A percentile compares a stretch with the other conserved stretches of the same genome.
phyloP scores from a whole-genome alignment of 2,329 filamentous ascomycete species.

The Colletotrichum noveboracense region DNA sequence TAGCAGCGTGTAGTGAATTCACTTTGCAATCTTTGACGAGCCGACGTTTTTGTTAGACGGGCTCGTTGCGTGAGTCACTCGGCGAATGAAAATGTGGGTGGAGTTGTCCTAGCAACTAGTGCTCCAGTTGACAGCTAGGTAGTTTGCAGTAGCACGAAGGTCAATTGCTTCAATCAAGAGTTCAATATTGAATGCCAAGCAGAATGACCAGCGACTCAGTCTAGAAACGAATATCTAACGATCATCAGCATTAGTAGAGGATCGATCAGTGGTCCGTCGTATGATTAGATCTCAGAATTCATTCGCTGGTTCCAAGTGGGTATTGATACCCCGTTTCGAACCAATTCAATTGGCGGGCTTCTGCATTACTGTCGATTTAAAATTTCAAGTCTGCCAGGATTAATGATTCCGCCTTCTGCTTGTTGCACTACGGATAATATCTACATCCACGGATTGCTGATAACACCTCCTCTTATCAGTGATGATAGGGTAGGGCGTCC shows the following conservation, averaged over 20 bases:
- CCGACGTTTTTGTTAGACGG: not conserved
- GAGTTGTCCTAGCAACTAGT: not conserved
- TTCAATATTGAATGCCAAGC: accelerated
- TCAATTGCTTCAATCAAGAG: not conserved
- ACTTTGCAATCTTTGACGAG: not conserved
- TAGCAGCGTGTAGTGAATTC: not conserved
- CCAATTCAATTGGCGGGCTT: not conserved
- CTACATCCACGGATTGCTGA: not conserved
- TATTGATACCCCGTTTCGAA: not conserved
- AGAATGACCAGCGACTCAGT: not conserved
- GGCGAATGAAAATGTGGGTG: not conserved
- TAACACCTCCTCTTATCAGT: not conserved
- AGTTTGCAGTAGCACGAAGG: not conserved
- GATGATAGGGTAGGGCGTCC: not conserved
- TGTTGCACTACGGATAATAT: not conserved
- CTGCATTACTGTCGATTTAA: too few relatives aligned
- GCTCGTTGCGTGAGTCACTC: not conserved
- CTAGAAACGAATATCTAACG: not conserved
- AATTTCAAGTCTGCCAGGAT: not conserved
- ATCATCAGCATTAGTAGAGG: not conserved
- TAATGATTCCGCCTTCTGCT: not conserved
- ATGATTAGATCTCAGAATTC: not conserved
- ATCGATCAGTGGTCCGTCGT: not conserved
- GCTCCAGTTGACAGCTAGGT: not conserved
- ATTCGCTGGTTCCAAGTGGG: not conserved